phyloP scores from a whole-genome alignment of 2,329 filamentous ascomycete species.

The Curvularia sp. region DNA sequence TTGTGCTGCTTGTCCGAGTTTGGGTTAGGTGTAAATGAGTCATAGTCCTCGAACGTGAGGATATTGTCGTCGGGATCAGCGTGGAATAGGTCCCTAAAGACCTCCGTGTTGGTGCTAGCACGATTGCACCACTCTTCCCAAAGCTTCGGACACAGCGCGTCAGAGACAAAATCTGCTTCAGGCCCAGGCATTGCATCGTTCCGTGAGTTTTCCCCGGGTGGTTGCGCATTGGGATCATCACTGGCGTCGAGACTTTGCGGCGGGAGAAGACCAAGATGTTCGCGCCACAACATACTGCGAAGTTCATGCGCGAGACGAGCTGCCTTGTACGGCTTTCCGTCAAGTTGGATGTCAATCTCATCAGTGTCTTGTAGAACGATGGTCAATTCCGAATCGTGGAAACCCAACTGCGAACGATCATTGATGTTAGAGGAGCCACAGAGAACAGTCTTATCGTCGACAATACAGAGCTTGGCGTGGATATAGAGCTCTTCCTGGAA shows the following conservation, averaged over 20 bases:
- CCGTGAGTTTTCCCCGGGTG: constrained; percentile 69
- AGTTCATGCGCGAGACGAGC: constrained; percentile 84
- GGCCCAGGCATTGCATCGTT: constrained; percentile 80
- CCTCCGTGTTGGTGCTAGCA: constrained; percentile 73
- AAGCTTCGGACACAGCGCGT: constrained; percentile 65
- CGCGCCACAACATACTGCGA: constrained; percentile 83
- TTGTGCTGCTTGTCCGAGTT: constrained; percentile 69
- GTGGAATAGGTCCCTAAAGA: constrained; percentile 83
- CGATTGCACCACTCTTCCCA: constrained; percentile 72
- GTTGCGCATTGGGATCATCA: constrained; percentile 77
- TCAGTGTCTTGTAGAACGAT: constrained; percentile 88
- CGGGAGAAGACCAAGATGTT: constrained; percentile 84
- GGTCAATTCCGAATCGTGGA: constrained; percentile 89
- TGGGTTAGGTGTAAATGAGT: constrained; percentile 67
- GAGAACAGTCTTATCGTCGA: constrained; percentile 83
- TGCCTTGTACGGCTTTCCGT: constrained; percentile 76
- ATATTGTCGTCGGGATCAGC: constrained; percentile 90
- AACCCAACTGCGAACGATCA: constrained; percentile 84
- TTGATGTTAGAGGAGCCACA: constrained; percentile 92
- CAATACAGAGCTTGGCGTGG: constrained; percentile 88
- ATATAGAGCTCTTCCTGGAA: constrained; percentile 97
- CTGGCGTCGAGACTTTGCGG: constrained; percentile 72
- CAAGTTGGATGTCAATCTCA: constrained; percentile 75
- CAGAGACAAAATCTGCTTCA: constrained; percentile 66
- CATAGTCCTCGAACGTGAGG: constrained; percentile 89